Percentiles rank a stretch among this genome's conserved stretches.
Conservation (phyloP, 768 basidiomycete genomes). For the Boletus rubropictus region DNA sequence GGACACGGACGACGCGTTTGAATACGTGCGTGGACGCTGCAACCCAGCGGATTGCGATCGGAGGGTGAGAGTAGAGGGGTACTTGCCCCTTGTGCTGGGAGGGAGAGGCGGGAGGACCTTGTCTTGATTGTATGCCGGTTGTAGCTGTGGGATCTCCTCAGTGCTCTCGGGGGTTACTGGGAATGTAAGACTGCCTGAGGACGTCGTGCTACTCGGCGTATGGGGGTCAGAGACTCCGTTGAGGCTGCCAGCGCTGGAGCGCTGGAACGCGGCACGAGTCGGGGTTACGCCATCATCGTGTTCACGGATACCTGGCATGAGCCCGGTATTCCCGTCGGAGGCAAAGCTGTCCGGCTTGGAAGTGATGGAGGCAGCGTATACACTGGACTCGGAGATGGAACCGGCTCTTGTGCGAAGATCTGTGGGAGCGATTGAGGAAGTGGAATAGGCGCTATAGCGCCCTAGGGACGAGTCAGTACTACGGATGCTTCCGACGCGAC, state of each 20-base stretch:
- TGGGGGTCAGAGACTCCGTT: constrained; percentile 22
- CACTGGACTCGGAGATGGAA: constrained; percentile 20
- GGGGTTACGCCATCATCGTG: constrained; percentile 28
- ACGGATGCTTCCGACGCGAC: constrained; percentile 19
- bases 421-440: constrained; percentile 8
- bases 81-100: constrained; percentile 10
- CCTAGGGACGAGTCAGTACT: constrained; percentile 22
- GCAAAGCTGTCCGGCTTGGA: constrained; percentile 9
- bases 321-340: constrained; percentile 3
- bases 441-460: constrained; percentile 21
- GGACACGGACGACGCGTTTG: constrained; percentile 25
- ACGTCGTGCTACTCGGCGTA: constrained; percentile 29
- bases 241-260: constrained; percentile 23
- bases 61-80: constrained; percentile 17
- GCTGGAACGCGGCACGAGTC: constrained; percentile 26
- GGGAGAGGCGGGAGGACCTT: constrained; percentile 33
- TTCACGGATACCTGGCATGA: constrained; percentile 29
- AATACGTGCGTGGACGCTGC: constrained; percentile 33
- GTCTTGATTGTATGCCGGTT: constrained; percentile 18
- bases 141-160: constrained; percentile 12
- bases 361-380: constrained; percentile 11
- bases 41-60: constrained; percentile 5
- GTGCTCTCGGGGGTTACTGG: constrained; percentile 26
- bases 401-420: constrained; percentile 9
- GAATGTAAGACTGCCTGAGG: constrained; percentile 27